phyloP scores from a whole-genome alignment of 2,329 filamentous ascomycete genomes.

The Colletotrichum lindemuthianum region DNA sequence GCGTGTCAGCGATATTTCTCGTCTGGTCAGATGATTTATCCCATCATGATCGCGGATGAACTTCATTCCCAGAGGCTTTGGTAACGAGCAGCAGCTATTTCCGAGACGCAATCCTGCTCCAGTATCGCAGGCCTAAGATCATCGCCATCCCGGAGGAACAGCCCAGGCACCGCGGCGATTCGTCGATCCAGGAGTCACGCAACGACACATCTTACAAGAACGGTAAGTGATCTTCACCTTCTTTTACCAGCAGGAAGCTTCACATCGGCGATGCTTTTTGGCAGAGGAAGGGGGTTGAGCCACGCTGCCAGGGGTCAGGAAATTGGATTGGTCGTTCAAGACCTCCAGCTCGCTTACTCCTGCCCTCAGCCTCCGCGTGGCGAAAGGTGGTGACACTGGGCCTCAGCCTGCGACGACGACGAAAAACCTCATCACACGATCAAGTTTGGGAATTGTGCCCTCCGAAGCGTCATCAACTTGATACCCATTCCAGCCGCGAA shows the following conservation, averaged over 20 bases:
- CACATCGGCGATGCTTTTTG: conserved; percentile 1
- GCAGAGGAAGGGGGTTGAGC: not conserved
- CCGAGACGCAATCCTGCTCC: no score
- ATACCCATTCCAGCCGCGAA: not conserved
- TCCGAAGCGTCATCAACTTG: not conserved
- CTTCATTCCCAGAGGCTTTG: no score
- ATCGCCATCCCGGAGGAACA: not conserved
- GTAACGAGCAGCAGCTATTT: no score
- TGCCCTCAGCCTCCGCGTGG: conserved; percentile 4
- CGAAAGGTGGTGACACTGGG: conserved; percentile 2
- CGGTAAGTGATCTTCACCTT: conserved; percentile 1
- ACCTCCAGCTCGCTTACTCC: conserved; percentile 5
- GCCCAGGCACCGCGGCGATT: not conserved
- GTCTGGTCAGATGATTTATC: no score
- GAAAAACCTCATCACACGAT: conserved; percentile 17
- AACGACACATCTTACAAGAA: no score
- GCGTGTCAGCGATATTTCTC: no score
- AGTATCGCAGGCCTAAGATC: no score
- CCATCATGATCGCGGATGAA: no score
- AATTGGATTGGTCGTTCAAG: not conserved
- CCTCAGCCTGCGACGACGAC: conserved; percentile 9
- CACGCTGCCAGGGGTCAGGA: not conserved
- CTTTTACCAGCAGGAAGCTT: not conserved
- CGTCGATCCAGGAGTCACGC: not conserved
- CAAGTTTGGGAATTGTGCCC: conserved; percentile 8